Conservation (phyloP, 331 rosid genomes). For the Pyracantha coccinea region DNA sequence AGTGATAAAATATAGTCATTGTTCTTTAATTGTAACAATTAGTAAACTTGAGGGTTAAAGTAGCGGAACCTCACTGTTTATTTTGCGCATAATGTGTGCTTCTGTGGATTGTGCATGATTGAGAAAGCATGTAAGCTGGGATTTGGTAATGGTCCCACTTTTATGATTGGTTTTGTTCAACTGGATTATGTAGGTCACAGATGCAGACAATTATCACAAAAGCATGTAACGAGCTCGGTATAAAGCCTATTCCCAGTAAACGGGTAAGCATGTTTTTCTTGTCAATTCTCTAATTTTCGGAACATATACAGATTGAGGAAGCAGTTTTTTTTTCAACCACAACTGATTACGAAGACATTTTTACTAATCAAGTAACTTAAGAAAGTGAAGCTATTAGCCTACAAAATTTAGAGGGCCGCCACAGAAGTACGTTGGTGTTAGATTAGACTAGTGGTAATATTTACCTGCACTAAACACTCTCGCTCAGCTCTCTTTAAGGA, state of each 20-base stretch:
- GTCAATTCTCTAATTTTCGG: background rate
- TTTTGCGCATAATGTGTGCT: background rate
- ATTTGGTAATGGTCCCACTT: background rate
- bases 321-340: background rate
- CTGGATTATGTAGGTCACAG: conserved; percentile 56
- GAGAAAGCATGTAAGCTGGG: background rate
- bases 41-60: no score
- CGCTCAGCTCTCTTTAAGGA: background rate
- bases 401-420: background rate
- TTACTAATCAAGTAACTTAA: background rate
- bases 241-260: conserved; percentile 76
- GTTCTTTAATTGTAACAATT: no score
- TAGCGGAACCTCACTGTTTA: no score
- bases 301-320: background rate
- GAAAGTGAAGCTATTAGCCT: background rate
- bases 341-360: background rate
- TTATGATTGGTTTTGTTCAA: background rate
- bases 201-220: conserved; percentile 95
- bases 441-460: background rate
- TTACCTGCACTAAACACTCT: background rate
- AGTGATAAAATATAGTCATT: no score
- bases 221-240: conserved; percentile 82
- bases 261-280: conserved; percentile 42
- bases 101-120: background rate
- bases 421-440: background rate